Evolutionary conservation across 345 rosid species (phyloP).

Genomic region (Odontarrhena argentea): DNA sequence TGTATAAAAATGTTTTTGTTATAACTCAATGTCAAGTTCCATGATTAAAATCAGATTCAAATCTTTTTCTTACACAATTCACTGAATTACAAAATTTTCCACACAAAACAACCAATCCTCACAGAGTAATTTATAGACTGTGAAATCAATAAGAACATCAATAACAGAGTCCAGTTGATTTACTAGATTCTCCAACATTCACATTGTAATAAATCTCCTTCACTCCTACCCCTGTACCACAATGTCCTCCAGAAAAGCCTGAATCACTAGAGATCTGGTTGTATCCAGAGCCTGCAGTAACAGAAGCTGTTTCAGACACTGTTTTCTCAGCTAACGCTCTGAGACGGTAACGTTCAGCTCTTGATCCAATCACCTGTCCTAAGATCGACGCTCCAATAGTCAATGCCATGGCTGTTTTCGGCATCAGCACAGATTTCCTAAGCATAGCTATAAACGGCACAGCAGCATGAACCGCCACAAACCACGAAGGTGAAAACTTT

Average conservation of each 20-base stretch:
- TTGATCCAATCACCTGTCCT: constrained; percentile 87
- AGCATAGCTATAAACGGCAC: constrained; percentile 94
- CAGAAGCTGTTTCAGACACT: constrained; percentile 40
- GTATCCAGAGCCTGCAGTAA: constrained; percentile 33
- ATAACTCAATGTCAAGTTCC: too few relatives aligned
- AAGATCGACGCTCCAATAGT: constrained; percentile 83
- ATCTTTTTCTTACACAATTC: constrained; percentile 15
- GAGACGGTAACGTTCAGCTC: constrained; percentile 79
- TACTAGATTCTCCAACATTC: constrained; percentile 39
- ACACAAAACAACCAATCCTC: constrained; percentile 21
- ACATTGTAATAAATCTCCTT: constrained; percentile 38
- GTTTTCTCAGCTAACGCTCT: constrained; percentile 43
- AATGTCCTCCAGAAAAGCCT: constrained; percentile 34
- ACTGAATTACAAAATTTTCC: constrained; percentile 25
- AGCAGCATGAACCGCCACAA: constrained; percentile 88
- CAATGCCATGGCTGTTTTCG: constrained; percentile 84
- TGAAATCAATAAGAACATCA: constrained; percentile 28
- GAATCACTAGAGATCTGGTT: constrained; percentile 28
- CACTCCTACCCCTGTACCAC: constrained; percentile 45
- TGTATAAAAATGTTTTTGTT: neutral
- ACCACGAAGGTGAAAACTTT: constrained; percentile 83
- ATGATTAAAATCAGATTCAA: too few relatives aligned
- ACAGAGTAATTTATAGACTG: constrained; percentile 4
- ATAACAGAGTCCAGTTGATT: constrained; percentile 48
- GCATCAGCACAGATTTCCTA: constrained; percentile 83